Conservation (phyloP, 306 rosid species). For the Oxytropis ochrocephala region DNA sequence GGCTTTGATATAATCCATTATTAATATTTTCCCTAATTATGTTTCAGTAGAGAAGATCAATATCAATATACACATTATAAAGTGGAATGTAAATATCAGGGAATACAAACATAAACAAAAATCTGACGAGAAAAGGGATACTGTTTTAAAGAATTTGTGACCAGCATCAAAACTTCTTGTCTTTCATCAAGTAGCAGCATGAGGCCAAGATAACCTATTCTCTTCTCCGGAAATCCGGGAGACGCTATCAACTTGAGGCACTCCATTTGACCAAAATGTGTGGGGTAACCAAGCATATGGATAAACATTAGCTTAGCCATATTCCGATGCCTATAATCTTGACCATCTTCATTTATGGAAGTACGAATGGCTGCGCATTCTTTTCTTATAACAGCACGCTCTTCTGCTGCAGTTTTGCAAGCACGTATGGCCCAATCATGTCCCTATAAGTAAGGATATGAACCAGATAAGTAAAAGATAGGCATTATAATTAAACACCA, state of each 20-base stretch:
- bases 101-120: conserved; percentile 5
- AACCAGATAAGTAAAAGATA: conserved; percentile 16
- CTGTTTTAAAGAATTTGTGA: conserved; percentile 97
- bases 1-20: conserved; percentile 31
- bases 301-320: conserved; percentile 98
- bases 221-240: conserved; percentile 96
- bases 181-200: conserved; percentile 99
- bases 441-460: conserved; percentile 55
- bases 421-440: conserved; percentile 98
- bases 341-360: conserved; percentile 83
- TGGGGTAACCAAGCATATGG: conserved; percentile 99
- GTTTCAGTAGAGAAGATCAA: conserved; percentile 20
- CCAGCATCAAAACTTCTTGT: conserved; percentile 99
- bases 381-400: conserved; percentile 92
- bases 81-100: not conserved
- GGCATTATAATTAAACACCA: not conserved
- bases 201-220: conserved; percentile 97
- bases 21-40: conserved; percentile 14
- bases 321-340: conserved; percentile 83
- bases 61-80: conserved; percentile 2
- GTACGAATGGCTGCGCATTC: conserved; percentile 98
- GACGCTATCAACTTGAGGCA: conserved; percentile 95
- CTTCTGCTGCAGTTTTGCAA: conserved; percentile 99
- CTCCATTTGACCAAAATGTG: conserved; percentile 99
- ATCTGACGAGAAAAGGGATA: conserved; percentile 52